Base-by-base conservation (phyloP, 108 stramenopile genomes). In the Licmophora abbreviata region DNA sequence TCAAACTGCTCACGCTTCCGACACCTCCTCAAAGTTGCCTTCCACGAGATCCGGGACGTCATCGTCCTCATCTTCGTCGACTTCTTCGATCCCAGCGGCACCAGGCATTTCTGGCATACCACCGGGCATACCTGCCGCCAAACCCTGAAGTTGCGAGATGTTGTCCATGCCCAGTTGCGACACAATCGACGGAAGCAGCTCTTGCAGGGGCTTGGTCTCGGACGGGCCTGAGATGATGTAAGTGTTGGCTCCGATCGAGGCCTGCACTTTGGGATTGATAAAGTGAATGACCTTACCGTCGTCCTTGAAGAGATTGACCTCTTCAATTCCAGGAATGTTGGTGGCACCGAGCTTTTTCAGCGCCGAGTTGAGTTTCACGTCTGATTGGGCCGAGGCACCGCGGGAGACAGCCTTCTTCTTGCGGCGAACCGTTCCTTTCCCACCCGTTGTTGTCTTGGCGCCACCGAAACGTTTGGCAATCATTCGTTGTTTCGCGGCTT, bases 301-400 rank as follows among this genome's bases (percentile, higher is more conserved):
- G 29, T 94, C 88, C 80, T 93, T 95, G 83, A 98, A 98, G 61
- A 98, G 82, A 63, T 98, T 97, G 45, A 97, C 95, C 64, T 98
- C 97, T 60, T 96, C 95, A 56, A 98, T 96, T 55, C 93, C 96
- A 11, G 93, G 93, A 52, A 98, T 96, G 88, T 86, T 91, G 58
- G 93, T 98, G 15, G 95, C 92, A 10, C 92, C 89, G 28, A 98
- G 91, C 73, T 95, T 93, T 77, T 98, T 98, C 29, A 97, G 73
- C 27, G 93, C 81, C 22, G 81, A 71, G 27, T 68, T 56, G 26
- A 98, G 87, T 72, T 98, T 98, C 29, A 81, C 91, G 61, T 98
- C 97, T 59, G 95, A 88, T 73, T 91, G 79, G 28, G 85, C 87
- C 20, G 88, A 59, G 43, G 83, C 79, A 58, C 77, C 71, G 56